phyloP scores from a whole-genome alignment of 2,329 filamentous ascomycete species.

The Teratosphaeria gauchensis region DNA sequence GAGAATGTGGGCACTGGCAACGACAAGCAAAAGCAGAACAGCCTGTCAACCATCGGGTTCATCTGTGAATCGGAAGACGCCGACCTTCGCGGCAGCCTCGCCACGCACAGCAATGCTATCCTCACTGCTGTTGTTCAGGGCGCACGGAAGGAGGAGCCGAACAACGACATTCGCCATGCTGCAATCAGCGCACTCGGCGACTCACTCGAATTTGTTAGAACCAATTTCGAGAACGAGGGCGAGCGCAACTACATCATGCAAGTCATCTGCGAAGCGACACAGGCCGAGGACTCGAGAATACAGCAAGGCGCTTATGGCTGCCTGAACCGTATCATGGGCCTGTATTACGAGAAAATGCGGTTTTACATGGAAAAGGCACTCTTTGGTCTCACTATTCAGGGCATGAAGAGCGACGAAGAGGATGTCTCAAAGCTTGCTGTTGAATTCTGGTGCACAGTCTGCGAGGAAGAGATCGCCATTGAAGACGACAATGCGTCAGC shows the following conservation, averaged over 20 bases:
- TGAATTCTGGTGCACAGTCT: conserved; percentile 99
- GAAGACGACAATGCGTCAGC: conserved; percentile 86
- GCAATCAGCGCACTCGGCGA: conserved; percentile 92
- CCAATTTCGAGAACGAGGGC: conserved; percentile 98
- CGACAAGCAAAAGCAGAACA: conserved; percentile 87
- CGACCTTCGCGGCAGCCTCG: conserved; percentile 71
- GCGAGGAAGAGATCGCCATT: conserved; percentile 95
- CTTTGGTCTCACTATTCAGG: conserved; percentile 92
- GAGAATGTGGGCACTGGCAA: conserved; percentile 82
- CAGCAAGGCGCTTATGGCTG: conserved; percentile 95
- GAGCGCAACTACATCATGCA: conserved; percentile 99
- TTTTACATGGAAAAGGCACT: conserved; percentile 99
- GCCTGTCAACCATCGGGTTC: conserved; percentile 92
- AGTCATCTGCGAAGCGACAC: conserved; percentile 96
- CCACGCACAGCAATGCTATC: conserved; percentile 91
- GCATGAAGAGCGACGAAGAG: conserved; percentile 97
- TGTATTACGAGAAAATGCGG: conserved; percentile 99
- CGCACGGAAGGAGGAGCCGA: conserved; percentile 90
- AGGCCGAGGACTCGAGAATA: conserved; percentile 81
- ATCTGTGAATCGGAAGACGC: conserved; percentile 92
- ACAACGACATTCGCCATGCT: conserved; percentile 79
- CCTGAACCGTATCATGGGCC: conserved; percentile 94
- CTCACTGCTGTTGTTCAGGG: conserved; percentile 95
- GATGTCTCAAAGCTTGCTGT: conserved; percentile 96
- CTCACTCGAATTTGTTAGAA: conserved; percentile 92